phyloP scores from a whole-genome alignment of 2,329 filamentous ascomycete genomes.

The Alternaria atra region DNA sequence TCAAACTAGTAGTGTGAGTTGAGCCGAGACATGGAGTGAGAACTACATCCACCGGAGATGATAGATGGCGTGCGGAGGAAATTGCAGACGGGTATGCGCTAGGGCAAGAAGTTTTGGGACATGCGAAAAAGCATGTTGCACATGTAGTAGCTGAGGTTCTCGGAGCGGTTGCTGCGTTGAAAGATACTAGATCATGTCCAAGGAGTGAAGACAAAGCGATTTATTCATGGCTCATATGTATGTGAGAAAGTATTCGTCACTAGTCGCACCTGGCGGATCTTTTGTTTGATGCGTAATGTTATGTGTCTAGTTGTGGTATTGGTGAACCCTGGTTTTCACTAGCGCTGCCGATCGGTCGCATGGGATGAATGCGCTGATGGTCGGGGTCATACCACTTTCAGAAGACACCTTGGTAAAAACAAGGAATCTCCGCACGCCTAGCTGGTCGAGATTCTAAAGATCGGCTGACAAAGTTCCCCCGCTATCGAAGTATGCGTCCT shows the following conservation, averaged over 20 bases:
- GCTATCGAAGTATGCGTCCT: neutral
- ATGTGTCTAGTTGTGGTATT: too few relatives aligned
- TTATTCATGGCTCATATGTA: too few relatives aligned
- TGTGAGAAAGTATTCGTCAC: neutral
- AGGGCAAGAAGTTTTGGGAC: slow-evolving; percentile 32
- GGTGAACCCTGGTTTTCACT: neutral
- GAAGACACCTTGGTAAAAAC: neutral
- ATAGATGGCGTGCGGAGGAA: too few relatives aligned
- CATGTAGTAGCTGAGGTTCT: slow-evolving; percentile 7
- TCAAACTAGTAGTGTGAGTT: too few relatives aligned
- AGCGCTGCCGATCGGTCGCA: neutral
- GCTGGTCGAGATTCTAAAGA: neutral
- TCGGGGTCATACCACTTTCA: neutral
- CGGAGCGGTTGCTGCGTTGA: slow-evolving; percentile 4
- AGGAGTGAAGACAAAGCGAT: neutral
- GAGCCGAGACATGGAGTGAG: too few relatives aligned
- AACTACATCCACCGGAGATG: too few relatives aligned
- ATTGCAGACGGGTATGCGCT: neutral
- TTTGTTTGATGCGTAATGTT: too few relatives aligned
- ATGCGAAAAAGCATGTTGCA: slow-evolving; percentile 4
- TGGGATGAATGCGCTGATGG: neutral
- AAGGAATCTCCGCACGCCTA: neutral
- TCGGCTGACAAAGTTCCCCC: neutral
- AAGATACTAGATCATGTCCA: slow-evolving; percentile 6
- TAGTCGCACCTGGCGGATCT: too few relatives aligned